Base-by-base conservation (phyloP, 768 basidiomycete species). In the Pleurotus cornucopiae region DNA sequence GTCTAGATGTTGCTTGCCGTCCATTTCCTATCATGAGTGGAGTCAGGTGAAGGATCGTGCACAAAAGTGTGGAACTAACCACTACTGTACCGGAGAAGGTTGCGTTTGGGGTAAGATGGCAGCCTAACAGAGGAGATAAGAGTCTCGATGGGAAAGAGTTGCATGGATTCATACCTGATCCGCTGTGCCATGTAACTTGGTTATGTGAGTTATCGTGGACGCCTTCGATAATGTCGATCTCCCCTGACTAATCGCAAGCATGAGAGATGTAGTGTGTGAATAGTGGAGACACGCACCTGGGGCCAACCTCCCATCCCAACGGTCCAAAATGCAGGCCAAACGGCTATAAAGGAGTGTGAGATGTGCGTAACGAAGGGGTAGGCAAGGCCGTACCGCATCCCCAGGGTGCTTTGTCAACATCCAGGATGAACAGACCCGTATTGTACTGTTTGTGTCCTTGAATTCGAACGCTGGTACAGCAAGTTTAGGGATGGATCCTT, bases 271-370 rank as follows among this genome's bases (percentile, higher is more conserved):
- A 34, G 26, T 26, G 38, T 21, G 5, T 9, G 38, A 25, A 56
- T 53, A 23, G 14, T 21, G 12, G 20, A n/a, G 11, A 54, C 55
- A 72, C 84, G 58, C 61, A 89, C 88, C 56, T 63, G 69, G 37
- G 88, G 89, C 88, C 89, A 91, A 47, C 66, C 56, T 1, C 78
- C 83, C 57, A 65, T 67, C 46, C 86, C 86, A 23, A 84, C 64
- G 6, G 81, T 85, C 89, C 89, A 91, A 68, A 86, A 91, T 4
- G 89, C 87, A 43, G 91, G 91, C 92, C 93, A 93, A 18, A 86
- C 82, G 62, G 80, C 88, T 89, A 41, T 30, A 40, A 9, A 49
- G 44, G 49, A 61, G 20, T 39, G 34, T 13, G 39, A 4, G 6
- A 26, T 41, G 46, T 40, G 21, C n/a, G n/a, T 39, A 12, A 46